Evolutionary conservation across 176 grass and related monocot genomes (phyloP).

Genomic region (Oryza nivara): DNA sequence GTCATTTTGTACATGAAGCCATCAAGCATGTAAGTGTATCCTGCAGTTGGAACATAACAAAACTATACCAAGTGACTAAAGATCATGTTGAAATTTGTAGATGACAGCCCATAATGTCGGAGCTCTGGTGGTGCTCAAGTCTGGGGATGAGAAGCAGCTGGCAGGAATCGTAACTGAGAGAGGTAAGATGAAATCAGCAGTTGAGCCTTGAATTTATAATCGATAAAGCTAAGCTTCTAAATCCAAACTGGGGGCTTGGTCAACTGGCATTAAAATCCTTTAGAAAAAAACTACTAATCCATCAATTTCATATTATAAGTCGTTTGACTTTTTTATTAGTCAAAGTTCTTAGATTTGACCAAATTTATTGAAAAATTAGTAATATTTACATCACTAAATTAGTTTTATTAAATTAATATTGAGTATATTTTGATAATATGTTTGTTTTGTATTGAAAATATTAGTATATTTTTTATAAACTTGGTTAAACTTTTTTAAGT

Average conservation of each 20-base stretch:
- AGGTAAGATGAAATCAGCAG: conserved; percentile 51
- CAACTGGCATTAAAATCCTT: not conserved
- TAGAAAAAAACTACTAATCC: not conserved
- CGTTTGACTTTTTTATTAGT: too few relatives aligned
- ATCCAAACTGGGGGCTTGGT: not conserved
- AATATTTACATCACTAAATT: too few relatives aligned
- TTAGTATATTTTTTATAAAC: too few relatives aligned
- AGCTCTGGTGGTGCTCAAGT: conserved; percentile 86
- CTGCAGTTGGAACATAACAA: not conserved
- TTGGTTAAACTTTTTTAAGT: too few relatives aligned
- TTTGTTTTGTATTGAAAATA: too few relatives aligned
- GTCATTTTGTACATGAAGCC: conserved; percentile 66
- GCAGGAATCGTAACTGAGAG: conserved; percentile 91
- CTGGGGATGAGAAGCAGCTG: conserved; percentile 67
- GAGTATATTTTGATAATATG: too few relatives aligned
- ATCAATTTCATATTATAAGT: too few relatives aligned
- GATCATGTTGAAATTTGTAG: conserved; percentile 49
- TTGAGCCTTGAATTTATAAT: not conserved
- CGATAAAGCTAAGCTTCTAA: not conserved
- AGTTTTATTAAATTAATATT: too few relatives aligned
- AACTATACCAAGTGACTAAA: not conserved
- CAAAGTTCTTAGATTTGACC: too few relatives aligned
- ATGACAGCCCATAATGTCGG: conserved; percentile 81
- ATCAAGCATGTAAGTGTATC: conserved; percentile 56
- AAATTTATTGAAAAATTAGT: too few relatives aligned